Base-by-base conservation (phyloP, 2,329 filamentous ascomycete species). In the Parascedosporium putredinis region DNA sequence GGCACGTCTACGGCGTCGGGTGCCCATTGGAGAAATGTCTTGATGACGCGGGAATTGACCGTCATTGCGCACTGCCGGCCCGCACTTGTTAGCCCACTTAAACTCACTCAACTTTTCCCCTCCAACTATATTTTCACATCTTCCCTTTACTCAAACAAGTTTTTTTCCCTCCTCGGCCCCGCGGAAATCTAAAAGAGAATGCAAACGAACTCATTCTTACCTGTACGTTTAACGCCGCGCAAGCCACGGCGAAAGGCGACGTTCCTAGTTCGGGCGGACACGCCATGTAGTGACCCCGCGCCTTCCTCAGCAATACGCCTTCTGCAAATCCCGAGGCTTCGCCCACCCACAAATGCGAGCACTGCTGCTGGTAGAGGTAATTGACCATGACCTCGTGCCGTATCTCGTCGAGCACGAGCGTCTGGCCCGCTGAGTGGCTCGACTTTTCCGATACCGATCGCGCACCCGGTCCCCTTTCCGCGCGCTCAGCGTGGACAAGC, bases 61-160 rank as follows among this genome's bases (percentile, higher is more conserved):
- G 85, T 90, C 82, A 90, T 88, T 47, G 84, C 83, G 58, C 80
- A 85, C 79, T 87, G n/a, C n/a, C n/a, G n/a, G n/a, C n/a, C n/a
- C n/a, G n/a, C n/a, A n/a, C n/a, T n/a, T n/a, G n/a, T n/a, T n/a
- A n/a, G n/a, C n/a, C n/a, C n/a, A n/a, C n/a, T n/a, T n/a, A n/a
- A n/a, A n/a, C n/a, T n/a, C n/a, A n/a, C n/a, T n/a, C n/a, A n/a
- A n/a, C n/a, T n/a, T n/a, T n/a, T n/a, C n/a, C n/a, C n/a, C n/a
- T n/a, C n/a, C n/a, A n/a, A n/a, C n/a, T n/a, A n/a, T n/a, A n/a
- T n/a, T n/a, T n/a, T n/a, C n/a, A n/a, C n/a, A n/a, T n/a, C n/a
- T n/a, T n/a, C n/a, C n/a, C n/a, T n/a, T n/a, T n/a, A n/a, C n/a
- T n/a, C n/a, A n/a, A n/a, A n/a, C n/a, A n/a, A n/a, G n/a, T n/a